Conservation (phyloP, 139 green algal genomes). For the Coelastrella sp. region DNA sequence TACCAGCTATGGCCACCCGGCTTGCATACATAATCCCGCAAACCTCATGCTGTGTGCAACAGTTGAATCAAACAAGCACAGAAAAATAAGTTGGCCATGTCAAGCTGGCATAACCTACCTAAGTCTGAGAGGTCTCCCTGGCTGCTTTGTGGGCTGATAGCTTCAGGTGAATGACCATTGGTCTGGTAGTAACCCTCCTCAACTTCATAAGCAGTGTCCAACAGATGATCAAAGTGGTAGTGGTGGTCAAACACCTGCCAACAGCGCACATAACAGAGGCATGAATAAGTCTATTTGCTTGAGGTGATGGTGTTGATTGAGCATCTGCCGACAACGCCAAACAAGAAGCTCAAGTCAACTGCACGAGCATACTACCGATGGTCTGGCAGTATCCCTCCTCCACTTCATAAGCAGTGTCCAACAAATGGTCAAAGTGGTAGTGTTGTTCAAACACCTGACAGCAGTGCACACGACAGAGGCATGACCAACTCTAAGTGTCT, state of each 20-base stretch:
- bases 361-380: no score
- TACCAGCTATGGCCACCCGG: no score
- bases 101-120: background rate
- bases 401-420: conserved; percentile 47
- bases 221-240: conserved; percentile 64
- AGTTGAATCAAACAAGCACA: no score
- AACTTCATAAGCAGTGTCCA: conserved; percentile 48
- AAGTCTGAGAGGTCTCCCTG: conserved; percentile 33
- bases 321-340: no score
- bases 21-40: no score
- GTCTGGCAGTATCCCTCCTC: background rate
- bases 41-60: no score
- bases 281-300: no score
- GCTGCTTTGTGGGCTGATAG: conserved; percentile 36
- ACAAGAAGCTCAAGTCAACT: background rate
- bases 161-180: background rate
- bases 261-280: background rate
- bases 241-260: conserved; percentile 72
- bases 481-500: no score
- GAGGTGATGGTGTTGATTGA: no score
- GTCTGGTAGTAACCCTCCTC: conserved; percentile 15
- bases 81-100: no score
- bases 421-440: conserved; percentile 63
- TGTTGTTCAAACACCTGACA: conserved; percentile 71
- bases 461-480: no score